phyloP scores from a whole-genome alignment of 176 grass and related monocot genomes.

The Saccharum spontaneum region DNA sequence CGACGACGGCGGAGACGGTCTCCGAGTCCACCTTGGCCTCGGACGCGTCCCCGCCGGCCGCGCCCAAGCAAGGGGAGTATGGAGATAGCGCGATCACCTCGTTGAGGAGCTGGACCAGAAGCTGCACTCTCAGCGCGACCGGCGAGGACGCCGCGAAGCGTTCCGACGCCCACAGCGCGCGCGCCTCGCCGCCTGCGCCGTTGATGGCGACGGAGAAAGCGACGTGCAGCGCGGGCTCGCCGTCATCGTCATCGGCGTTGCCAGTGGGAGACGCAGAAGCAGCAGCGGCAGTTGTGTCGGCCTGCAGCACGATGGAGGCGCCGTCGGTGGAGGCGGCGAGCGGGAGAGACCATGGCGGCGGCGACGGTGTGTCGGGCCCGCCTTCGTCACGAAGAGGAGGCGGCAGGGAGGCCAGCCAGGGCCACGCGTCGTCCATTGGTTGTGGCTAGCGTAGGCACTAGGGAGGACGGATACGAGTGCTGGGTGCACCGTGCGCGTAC shows the following conservation, averaged over 20 bases:
- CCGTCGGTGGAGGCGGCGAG: slow-evolving; percentile 44
- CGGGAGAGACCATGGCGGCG: neutral
- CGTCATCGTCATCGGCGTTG: neutral
- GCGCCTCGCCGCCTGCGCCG: slow-evolving; percentile 25
- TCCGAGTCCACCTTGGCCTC: slow-evolving; percentile 32
- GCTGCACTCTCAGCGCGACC: slow-evolving; percentile 8
- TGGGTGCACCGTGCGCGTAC: no score
- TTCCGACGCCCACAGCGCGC: slow-evolving; percentile 60
- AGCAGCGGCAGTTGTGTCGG: slow-evolving; percentile 4
- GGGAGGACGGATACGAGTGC: no score
- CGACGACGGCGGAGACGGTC: slow-evolving; percentile 19
- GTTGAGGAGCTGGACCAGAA: slow-evolving; percentile 68
- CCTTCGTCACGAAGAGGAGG: slow-evolving; percentile 16
- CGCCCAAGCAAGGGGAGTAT: slow-evolving; percentile 29
- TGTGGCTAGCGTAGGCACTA: neutral
- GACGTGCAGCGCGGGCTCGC: slow-evolving; percentile 2
- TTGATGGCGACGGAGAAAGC: slow-evolving; percentile 54
- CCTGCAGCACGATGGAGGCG: slow-evolving; percentile 55
- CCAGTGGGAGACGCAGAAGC: neutral
- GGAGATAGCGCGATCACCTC: slow-evolving; percentile 58
- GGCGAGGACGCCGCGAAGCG: slow-evolving; percentile 20
- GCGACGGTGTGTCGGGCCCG: slow-evolving; percentile 3
- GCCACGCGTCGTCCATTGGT: slow-evolving; percentile 80
- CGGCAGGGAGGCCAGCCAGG: slow-evolving; percentile 49
- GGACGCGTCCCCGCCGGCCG: neutral